A percentile compares a stretch with the other conserved stretches of the same genome.
Evolutionary conservation across 75 land plant genomes (phyloP).

Genomic region (Cryptomeria japonica): DNA sequence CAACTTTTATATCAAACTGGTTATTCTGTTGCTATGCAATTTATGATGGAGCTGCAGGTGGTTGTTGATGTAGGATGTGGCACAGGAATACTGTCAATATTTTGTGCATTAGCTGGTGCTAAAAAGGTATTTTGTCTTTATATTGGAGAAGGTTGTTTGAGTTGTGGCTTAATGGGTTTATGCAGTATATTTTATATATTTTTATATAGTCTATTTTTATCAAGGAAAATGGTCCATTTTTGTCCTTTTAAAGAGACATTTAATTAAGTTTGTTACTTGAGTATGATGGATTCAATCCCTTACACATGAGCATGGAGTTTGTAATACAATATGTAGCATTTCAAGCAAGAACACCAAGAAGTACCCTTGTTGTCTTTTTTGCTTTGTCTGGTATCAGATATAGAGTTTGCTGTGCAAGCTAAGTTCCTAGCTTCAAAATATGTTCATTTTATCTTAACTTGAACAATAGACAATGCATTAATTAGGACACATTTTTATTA

Average conservation of each 20-base stretch:
- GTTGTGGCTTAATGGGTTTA: not conserved
- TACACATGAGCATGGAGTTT: not conserved
- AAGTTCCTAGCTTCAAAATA: not conserved
- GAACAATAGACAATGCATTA: too few species aligned
- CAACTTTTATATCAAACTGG: not conserved
- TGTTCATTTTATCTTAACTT: too few species aligned
- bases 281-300: not conserved
- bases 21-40: slow-evolving; percentile 12
- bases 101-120: slow-evolving; percentile 97
- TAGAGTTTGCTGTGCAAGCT: not conserved
- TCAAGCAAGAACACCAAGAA: not conserved
- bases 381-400: not conserved
- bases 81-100: slow-evolving; percentile 93
- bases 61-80: slow-evolving; percentile 99
- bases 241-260: not conserved
- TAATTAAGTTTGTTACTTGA: not conserved
- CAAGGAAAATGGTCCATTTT: not conserved
- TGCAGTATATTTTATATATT: not conserved
- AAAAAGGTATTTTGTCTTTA: slow-evolving; percentile 50
- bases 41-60: slow-evolving; percentile 54
- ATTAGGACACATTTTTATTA: not conserved
- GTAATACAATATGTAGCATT: not conserved
- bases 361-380: not conserved
- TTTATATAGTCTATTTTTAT: not conserved
- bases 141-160: slow-evolving; percentile 3